Evolutionary conservation across 2,329 filamentous ascomycete genomes (phyloP).

Genomic region (Fusarium denticulatum): DNA sequence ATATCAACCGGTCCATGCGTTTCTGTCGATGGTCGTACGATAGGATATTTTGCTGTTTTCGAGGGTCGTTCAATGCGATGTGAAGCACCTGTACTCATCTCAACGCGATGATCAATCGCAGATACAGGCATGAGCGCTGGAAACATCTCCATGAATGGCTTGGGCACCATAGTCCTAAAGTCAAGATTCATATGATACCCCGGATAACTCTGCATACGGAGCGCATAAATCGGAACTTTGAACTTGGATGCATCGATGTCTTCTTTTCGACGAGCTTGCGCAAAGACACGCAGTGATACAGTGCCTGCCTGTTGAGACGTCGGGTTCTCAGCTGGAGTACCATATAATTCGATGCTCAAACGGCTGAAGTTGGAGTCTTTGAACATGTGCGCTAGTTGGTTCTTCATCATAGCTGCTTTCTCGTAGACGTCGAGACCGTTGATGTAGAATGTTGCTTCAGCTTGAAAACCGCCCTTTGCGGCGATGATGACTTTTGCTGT

Average conservation of each 20-base stretch:
- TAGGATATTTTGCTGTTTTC: conserved; percentile 37
- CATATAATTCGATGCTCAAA: conserved; percentile 49
- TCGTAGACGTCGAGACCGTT: conserved; percentile 55
- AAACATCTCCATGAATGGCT: conserved; percentile 56
- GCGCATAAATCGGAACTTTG: conserved; percentile 49
- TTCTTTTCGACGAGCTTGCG: conserved; percentile 54
- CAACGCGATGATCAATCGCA: conserved; percentile 43
- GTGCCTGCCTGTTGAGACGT: conserved; percentile 59
- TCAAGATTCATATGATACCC: conserved; percentile 57
- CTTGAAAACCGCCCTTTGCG: conserved; percentile 56
- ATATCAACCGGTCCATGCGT: conserved; percentile 40
- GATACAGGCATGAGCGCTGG: conserved; percentile 47
- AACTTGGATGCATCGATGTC: conserved; percentile 51
- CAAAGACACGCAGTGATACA: conserved; percentile 58
- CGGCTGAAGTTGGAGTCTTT: conserved; percentile 48
- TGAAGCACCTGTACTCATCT: conserved; percentile 35
- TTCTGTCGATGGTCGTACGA: conserved; percentile 42
- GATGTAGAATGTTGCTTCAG: conserved; percentile 56
- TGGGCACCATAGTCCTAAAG: conserved; percentile 55
- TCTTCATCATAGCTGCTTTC: conserved; percentile 56
- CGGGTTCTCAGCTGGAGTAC: conserved; percentile 52
- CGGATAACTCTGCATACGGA: conserved; percentile 54
- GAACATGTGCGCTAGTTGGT: conserved; percentile 50
- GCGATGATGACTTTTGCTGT: conserved; percentile 54
- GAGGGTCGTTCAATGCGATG: conserved; percentile 34